Evolutionary conservation across 2,329 filamentous ascomycete genomes (phyloP).

Genomic region (Orbilia blumenaviensis): DNA sequence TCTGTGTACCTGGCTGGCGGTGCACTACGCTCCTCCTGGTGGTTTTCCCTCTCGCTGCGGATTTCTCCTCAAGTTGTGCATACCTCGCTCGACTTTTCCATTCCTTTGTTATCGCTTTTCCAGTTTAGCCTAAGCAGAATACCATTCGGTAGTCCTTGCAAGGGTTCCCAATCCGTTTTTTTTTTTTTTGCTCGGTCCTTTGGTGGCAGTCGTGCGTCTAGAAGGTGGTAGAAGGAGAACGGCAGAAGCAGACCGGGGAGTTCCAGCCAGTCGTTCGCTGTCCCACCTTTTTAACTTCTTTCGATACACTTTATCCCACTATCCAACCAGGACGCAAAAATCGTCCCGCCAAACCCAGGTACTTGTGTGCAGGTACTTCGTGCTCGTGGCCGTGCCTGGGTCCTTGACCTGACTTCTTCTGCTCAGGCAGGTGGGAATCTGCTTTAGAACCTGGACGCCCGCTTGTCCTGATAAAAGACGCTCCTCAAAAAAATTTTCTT

Average conservation of each 20-base stretch:
- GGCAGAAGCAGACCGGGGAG: not conserved
- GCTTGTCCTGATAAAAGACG: constrained; percentile 39
- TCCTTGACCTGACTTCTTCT: constrained; percentile 12
- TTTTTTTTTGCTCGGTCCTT: not conserved
- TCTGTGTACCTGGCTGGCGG: not conserved
- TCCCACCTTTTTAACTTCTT: constrained; percentile 21
- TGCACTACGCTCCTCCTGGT: not conserved
- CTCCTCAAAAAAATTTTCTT: constrained; percentile 10
- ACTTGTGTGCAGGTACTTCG: constrained; percentile 16
- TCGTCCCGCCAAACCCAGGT: constrained; percentile 46
- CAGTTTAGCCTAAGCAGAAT: constrained; percentile 13
- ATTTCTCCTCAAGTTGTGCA: not conserved
- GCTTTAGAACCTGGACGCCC: constrained; percentile 28
- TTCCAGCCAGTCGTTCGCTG: constrained; percentile 19
- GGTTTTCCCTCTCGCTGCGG: not conserved
- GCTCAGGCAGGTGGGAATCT: constrained; percentile 22
- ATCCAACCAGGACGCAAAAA: constrained; percentile 12
- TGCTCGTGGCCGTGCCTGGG: constrained; percentile 8
- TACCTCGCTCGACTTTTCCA: constrained; percentile 16
- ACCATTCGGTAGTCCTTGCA: not conserved
- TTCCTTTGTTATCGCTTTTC: constrained; percentile 12
- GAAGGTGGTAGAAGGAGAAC: constrained; percentile 9
- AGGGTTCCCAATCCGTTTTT: constrained; percentile 5
- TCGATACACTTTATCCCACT: constrained; percentile 8
- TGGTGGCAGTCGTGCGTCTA: constrained; percentile 1